phyloP scores from a whole-genome alignment of 495 filamentous ascomycete species.

The Hyaloscypha bicolor region DNA sequence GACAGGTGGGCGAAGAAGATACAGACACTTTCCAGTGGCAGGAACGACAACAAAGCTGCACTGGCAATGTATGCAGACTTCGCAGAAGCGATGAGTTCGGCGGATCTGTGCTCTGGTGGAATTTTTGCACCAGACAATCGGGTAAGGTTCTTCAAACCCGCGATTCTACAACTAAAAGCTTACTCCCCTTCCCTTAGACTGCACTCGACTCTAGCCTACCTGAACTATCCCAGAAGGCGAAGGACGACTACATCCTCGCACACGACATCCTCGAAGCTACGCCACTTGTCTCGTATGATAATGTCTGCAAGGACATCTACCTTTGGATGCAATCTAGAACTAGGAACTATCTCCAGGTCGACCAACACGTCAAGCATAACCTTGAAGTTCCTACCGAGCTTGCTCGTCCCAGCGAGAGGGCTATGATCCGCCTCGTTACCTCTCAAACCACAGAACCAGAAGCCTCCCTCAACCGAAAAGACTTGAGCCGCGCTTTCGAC shows the following conservation, averaged over 20 bases:
- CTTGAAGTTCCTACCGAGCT: conserved; percentile 28
- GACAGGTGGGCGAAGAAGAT: conserved; percentile 24
- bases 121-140: conserved; percentile 42
- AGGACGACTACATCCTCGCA: conserved; percentile 66
- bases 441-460: conserved; percentile 18
- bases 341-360: conserved; percentile 30
- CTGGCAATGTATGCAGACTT: conserved; percentile 36
- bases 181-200: conserved; percentile 2
- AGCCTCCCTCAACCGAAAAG: conserved; percentile 37
- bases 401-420: conserved; percentile 23
- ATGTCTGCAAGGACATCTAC: conserved; percentile 33
- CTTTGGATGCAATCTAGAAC: conserved; percentile 35
- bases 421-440: conserved; percentile 11
- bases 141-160: conserved; percentile 28
- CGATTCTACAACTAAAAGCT: background rate
- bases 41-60: conserved; percentile 9
- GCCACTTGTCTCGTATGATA: conserved; percentile 19
- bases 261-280: conserved; percentile 60
- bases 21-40: conserved; percentile 5
- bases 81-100: conserved; percentile 48
- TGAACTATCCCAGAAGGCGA: conserved; percentile 56
- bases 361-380: conserved; percentile 26
- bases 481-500: conserved; percentile 57
- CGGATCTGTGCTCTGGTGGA: conserved; percentile 47
- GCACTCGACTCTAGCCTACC: conserved; percentile 61